A percentile compares a stretch with the other conserved stretches of the same genome.
These are phyloP conservation scores for Arthrobotrys conoides DNA, from an alignment of 2,329 filamentous ascomycete genomes.

Conservation along the genomic window DNA sequence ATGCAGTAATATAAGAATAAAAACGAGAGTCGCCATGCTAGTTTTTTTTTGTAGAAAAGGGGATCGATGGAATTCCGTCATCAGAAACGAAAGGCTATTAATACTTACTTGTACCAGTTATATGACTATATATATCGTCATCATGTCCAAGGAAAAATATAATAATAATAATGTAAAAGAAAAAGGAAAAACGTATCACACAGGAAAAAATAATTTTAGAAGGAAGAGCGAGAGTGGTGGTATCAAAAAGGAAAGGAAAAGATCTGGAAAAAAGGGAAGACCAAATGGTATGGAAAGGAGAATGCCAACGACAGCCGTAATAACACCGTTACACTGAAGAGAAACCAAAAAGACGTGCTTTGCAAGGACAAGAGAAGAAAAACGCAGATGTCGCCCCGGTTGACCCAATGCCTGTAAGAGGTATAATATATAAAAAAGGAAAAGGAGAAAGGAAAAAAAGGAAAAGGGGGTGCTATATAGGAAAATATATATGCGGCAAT, in stretches of 20 bases:
- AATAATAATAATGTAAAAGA: too few species aligned
- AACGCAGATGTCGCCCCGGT: conserved; percentile 56
- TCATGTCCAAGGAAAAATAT: conserved; percentile 38
- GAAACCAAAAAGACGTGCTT: conserved; percentile 33
- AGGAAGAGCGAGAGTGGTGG: conserved; percentile 56
- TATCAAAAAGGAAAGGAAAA: conserved; percentile 52
- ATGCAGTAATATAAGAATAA: conserved; percentile 21
- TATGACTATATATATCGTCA: conserved; percentile 57
- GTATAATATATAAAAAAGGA: conserved; percentile 50
- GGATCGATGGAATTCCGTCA: conserved; percentile 42
- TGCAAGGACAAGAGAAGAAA: conserved; percentile 23
- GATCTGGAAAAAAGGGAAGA: conserved; percentile 40
- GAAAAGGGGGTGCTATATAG: conserved; percentile 55
- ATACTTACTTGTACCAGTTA: conserved; percentile 52
- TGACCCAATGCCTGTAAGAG: conserved; percentile 59
- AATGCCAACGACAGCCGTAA: conserved; percentile 61
- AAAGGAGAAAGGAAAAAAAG: conserved; percentile 46
- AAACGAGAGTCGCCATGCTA: conserved; percentile 36
- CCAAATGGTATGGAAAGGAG: conserved; percentile 57
- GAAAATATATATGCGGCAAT: conserved; percentile 56
- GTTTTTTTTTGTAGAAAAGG: conserved; percentile 26
- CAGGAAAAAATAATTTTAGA: conserved; percentile 1
- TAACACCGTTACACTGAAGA: conserved; percentile 59
- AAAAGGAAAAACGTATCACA: conserved; percentile 5
- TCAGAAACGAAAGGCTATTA: conserved; percentile 53